A percentile compares a stretch with the other conserved stretches of the same genome.
Evolutionary conservation across 805 yeast species (phyloP).

Genomic region (Metschnikowia vanudenii): DNA sequence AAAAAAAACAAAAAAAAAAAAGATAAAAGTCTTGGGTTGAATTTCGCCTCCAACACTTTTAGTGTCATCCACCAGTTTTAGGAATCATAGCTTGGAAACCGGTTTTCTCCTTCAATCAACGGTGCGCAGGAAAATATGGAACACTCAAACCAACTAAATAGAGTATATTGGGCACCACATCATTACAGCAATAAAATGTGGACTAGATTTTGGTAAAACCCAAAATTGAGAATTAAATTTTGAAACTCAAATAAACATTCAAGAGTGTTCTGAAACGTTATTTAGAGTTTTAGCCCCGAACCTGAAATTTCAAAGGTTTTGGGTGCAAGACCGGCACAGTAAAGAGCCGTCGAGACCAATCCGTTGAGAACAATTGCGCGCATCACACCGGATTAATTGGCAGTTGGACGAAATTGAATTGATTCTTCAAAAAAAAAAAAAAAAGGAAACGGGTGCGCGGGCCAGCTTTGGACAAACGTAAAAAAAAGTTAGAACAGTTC

Average conservation of each 20-base stretch:
- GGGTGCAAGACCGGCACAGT: neutral
- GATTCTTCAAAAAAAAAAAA: neutral
- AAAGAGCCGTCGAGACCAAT: neutral
- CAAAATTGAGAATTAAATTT: neutral
- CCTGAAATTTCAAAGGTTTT: neutral
- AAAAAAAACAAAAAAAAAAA: too few relatives aligned
- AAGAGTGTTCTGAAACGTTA: neutral
- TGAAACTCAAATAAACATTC: neutral
- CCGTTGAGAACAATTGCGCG: neutral
- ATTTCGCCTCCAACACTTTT: too few relatives aligned
- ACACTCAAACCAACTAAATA: neutral
- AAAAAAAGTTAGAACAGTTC: neutral
- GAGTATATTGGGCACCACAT: too few relatives aligned
- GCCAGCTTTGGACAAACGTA: neutral
- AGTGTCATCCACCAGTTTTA: too few relatives aligned
- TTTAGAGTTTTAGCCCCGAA: neutral
- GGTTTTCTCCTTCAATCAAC: too few relatives aligned
- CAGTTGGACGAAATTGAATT: neutral
- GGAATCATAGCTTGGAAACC: too few relatives aligned
- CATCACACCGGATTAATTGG: neutral
- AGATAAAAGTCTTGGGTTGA: too few relatives aligned
- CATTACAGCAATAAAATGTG: neutral
- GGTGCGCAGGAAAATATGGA: neutral
- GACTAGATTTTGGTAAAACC: neutral
- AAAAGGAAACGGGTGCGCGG: neutral